Evolutionary conservation across 2,329 filamentous ascomycete genomes (phyloP).

Genomic region (Penicillium sp.): DNA sequence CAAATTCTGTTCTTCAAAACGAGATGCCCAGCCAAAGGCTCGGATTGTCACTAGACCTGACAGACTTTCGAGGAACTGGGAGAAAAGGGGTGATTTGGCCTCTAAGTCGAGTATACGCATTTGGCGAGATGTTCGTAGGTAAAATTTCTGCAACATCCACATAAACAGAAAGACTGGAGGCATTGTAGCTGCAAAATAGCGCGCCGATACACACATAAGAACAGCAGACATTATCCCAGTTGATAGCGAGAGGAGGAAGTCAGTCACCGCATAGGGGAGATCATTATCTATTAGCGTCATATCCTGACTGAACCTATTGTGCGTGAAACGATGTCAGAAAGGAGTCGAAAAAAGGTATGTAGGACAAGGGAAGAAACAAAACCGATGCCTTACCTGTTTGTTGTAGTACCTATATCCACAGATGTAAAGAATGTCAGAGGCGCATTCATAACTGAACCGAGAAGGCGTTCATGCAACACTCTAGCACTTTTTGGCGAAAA

Average conservation of each 20-base stretch:
- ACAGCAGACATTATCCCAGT: constrained; percentile 34
- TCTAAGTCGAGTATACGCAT: constrained; percentile 60
- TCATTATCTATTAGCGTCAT: constrained; percentile 43
- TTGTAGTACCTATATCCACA: constrained; percentile 37
- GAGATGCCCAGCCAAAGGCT: constrained; percentile 52
- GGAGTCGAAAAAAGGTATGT: not conserved
- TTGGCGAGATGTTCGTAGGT: constrained; percentile 59
- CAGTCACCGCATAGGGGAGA: constrained; percentile 38
- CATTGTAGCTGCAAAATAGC: constrained; percentile 44
- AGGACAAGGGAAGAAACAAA: not conserved
- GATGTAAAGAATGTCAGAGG: constrained; percentile 42
- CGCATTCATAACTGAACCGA: constrained; percentile 22
- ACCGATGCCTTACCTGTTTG: constrained; percentile 33
- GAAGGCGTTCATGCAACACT: constrained; percentile 7
- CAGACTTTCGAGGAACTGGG: constrained; percentile 55
- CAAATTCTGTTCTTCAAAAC: constrained; percentile 44
- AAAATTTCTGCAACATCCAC: constrained; percentile 54
- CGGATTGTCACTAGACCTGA: constrained; percentile 54
- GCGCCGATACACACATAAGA: constrained; percentile 48
- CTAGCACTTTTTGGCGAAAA: constrained; percentile 7
- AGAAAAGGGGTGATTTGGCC: constrained; percentile 57
- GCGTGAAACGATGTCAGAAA: not conserved
- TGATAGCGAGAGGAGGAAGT: constrained; percentile 26
- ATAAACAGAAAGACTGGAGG: constrained; percentile 49
- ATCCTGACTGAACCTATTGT: constrained; percentile 33